phyloP scores from a whole-genome alignment of 1,139 yeast genomes.

The Protomyces inouyei region DNA sequence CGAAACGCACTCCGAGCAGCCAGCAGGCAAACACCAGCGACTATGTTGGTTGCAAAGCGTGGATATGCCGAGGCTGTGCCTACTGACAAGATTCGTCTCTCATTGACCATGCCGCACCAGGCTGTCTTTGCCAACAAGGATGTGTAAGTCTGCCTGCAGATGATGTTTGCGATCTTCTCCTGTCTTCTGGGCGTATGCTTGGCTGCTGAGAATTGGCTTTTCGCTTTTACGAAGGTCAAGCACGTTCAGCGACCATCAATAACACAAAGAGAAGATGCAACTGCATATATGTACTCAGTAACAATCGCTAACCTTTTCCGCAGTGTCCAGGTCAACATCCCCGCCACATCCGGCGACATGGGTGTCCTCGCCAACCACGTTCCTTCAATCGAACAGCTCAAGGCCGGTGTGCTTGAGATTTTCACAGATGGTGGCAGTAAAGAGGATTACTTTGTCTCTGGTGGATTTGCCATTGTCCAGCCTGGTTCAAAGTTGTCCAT shows the following conservation, averaged over 20 bases:
- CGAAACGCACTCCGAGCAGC: slow-evolving; percentile 21
- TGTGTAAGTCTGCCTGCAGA: slow-evolving; percentile 10
- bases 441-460: slow-evolving; percentile 83
- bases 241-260: background rate
- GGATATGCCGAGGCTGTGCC: slow-evolving; percentile 45
- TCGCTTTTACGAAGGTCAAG: slow-evolving; percentile 38
- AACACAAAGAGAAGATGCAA: background rate
- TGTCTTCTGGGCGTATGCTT: slow-evolving; percentile 34
- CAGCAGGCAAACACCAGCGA: background rate
- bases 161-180: slow-evolving; percentile 45
- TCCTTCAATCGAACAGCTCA: slow-evolving; percentile 93
- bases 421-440: slow-evolving; percentile 71
- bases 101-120: slow-evolving; percentile 79
- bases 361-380: slow-evolving; percentile 98
- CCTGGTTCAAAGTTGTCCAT: slow-evolving; percentile 89
- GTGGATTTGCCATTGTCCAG: slow-evolving; percentile 95
- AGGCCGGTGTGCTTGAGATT: slow-evolving; percentile 93
- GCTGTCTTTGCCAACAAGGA: slow-evolving; percentile 27
- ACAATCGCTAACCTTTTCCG: slow-evolving; percentile 29
- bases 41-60: slow-evolving; percentile 16
- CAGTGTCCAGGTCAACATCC: slow-evolving; percentile 88
- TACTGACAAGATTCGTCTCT: slow-evolving; percentile 75
- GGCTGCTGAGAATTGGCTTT: slow-evolving; percentile 35
- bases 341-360: slow-evolving; percentile 92
- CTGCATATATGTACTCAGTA: background rate